Evolutionary conservation across 768 basidiomycete genomes (phyloP), one percentile per base, ranked within the genome.

Genomic region (Cystobasidium onofrii): DNA sequence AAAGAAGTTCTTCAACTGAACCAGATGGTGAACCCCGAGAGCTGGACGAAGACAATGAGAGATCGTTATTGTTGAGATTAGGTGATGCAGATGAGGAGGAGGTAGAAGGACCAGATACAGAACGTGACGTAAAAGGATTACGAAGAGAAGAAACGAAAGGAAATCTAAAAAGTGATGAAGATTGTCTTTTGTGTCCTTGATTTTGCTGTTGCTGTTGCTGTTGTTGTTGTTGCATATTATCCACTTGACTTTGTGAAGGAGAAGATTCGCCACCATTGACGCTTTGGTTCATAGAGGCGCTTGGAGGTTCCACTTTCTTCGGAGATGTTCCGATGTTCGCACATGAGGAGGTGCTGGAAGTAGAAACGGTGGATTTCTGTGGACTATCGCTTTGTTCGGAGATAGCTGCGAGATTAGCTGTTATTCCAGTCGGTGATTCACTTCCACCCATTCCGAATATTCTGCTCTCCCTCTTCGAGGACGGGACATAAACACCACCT

Each of bases 141-240:
- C 57, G 57, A 29, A 60, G 57, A 29, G 57, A 60, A 60, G 57
- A 60, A 60, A 60, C 57, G 57, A 60, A 60, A 60, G 65, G 65
- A 67, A 67, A 67, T 41, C 65, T 41, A 29, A 67, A 67, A 33
- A 67, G 41, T 13, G 65, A 67, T 17, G 65, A 67, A 27, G 65
- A 67, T 31, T 67, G 65, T 67, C 65, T 67, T 50, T 41, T 67
- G 50, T 67, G 65, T 31, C 44, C 50, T 27, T 41, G 43, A 50
- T 9, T 52, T 23, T 41, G 44, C 50, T 12, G 54, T n/a, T 55
- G 54, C 20, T n/a, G 54, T 12, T 55, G 7, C 9, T 55, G 9
- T 29, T 29, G 54, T 43, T 9, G 7, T 43, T 43, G n/a, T n/a
- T n/a, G 39, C 39, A 15, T 39, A 39, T 39, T 39, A 15, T 39